Base-by-base conservation (phyloP, 768 basidiomycete species). In the Royoungia palumana region DNA sequence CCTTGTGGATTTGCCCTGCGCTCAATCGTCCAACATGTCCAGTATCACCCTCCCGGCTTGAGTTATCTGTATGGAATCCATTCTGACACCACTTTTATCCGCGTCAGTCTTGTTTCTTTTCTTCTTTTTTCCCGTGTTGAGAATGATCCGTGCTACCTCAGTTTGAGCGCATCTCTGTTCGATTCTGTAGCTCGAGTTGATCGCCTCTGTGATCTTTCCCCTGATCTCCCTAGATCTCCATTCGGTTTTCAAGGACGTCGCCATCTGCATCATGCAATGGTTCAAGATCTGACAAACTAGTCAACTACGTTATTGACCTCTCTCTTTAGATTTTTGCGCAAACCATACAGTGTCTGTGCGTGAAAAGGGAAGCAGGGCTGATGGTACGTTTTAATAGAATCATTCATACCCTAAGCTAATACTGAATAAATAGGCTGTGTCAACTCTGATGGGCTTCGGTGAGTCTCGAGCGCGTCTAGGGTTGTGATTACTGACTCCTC, bases 61-160 rank as follows among this genome's bases (percentile, higher is more conserved):
- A 55, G 55, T 25, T 13, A 41, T 56, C 7, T 53, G 53, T 11
- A 8, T 43, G 38, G 36, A 42, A 19, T 41, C 58, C 14, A 25
- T 58, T 13, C 40, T 44, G 22, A 46, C 20, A 4, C 50, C 46
- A 19, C 21, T 46, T 11, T 25, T 40, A 22, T 46, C 50, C 9
- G n/a, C n/a, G n/a, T n/a, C n/a, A n/a, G n/a, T n/a, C n/a, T n/a
- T n/a, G n/a, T n/a, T n/a, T n/a, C n/a, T n/a, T n/a, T n/a, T n/a
- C n/a, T n/a, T n/a, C n/a, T n/a, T n/a, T n/a, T n/a, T n/a, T 44
- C 51, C 56, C 10, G 10, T 57, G 16, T 50, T 58, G 44, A 56
- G 57, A 41, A 39, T 12, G 45, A 36, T 38, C 2, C n/a, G 16
- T 34, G 5, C 37, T 6, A 6, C 37, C 13, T 40, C 11, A 11